Evolutionary conservation across 495 filamentous ascomycete genomes (phyloP).

Genomic region (Neurospora sp.): DNA sequence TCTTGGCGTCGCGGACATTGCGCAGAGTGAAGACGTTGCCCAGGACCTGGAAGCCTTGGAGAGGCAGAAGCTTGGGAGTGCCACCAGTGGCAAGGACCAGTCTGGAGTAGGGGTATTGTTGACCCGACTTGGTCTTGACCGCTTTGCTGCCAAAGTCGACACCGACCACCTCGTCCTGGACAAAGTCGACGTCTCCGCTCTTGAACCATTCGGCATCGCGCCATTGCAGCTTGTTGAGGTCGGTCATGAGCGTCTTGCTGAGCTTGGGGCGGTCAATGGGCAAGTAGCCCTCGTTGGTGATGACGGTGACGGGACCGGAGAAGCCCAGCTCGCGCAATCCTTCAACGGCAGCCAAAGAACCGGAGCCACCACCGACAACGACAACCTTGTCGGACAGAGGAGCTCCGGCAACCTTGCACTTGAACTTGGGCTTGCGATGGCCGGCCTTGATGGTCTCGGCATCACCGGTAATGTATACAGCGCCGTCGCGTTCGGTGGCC

Average conservation of each 20-base stretch:
- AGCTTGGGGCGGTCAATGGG: conserved; percentile 93
- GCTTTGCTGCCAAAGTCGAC: conserved; percentile 68
- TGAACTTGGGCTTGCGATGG: conserved; percentile 59
- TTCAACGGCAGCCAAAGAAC: conserved; percentile 69
- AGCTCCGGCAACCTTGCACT: conserved; percentile 46
- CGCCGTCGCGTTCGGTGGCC: conserved; percentile 64
- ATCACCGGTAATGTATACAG: conserved; percentile 74
- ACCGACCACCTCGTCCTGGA: conserved; percentile 61
- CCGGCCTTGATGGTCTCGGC: conserved; percentile 70
- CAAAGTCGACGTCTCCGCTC: conserved; percentile 57
- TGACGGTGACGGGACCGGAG: conserved; percentile 69
- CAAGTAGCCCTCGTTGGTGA: conserved; percentile 72
- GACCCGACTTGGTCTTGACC: conserved; percentile 61
- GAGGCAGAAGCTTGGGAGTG: conserved; percentile 61
- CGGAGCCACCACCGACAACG: conserved; percentile 84
- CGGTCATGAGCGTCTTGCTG: conserved; percentile 86
- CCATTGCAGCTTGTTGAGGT: conserved; percentile 65
- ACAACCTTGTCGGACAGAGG: conserved; percentile 61
- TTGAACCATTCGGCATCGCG: conserved; percentile 69
- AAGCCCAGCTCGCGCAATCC: conserved; percentile 72
- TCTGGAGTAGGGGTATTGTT: conserved; percentile 68
- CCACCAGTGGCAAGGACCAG: conserved; percentile 85
- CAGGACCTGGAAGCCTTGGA: conserved; percentile 78
- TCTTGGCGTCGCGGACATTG: conserved; percentile 59
- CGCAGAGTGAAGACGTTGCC: conserved; percentile 80